Evolutionary conservation across 139 green algal genomes (phyloP).

Genomic region (Gonium pectorale): DNA sequence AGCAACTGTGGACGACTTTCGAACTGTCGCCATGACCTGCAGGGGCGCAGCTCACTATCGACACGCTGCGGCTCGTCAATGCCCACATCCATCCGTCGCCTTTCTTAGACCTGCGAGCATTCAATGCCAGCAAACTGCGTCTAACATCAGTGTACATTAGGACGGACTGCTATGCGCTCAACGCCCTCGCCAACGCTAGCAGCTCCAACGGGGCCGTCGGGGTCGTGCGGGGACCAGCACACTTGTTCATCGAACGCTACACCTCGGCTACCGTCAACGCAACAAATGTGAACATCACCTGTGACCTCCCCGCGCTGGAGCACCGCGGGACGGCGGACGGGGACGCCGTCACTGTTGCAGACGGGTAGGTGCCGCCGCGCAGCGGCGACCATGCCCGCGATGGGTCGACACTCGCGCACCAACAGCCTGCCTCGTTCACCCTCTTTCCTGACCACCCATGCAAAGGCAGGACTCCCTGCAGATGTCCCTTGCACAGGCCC

Average conservation of each 20-base stretch:
- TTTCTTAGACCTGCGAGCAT: neutral
- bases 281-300: constrained; percentile 5
- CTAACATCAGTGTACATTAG: neutral
- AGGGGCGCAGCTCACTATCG: neutral
- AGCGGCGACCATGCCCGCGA: too few species aligned
- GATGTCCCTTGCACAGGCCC: too few species aligned
- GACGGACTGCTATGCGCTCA: constrained; percentile 4
- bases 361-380: neutral
- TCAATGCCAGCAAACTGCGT: neutral
- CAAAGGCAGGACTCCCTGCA: too few species aligned
- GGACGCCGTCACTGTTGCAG: neutral
- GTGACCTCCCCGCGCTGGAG: neutral
- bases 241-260: neutral
- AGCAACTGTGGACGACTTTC: neutral
- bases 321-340: neutral
- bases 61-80: neutral
- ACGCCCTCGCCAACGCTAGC: neutral
- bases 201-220: neutral
- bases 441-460: too few species aligned
- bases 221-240: neutral
- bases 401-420: too few species aligned
- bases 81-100: neutral
- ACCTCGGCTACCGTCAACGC: neutral
- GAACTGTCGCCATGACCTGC: neutral
- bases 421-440: too few species aligned